Evolutionary conservation across 345 rosid species (phyloP).

Genomic region (Eucalyptus camaldulensis): DNA sequence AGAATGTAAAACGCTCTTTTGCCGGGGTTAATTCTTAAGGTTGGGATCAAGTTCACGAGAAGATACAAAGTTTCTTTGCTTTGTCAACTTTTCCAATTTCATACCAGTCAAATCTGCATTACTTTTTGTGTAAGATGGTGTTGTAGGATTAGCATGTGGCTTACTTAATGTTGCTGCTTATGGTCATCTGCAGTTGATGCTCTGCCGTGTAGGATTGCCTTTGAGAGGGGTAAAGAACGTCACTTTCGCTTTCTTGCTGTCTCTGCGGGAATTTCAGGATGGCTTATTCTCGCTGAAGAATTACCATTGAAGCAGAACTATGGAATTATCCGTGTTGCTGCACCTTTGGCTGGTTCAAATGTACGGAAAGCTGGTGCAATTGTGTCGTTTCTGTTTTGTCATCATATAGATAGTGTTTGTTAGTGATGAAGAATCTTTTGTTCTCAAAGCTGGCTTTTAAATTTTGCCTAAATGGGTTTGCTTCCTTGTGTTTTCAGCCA

Average conservation of each 20-base stretch:
- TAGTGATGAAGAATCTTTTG: background rate
- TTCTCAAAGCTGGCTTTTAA: background rate
- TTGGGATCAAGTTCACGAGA: background rate
- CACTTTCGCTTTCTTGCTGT: conserved; percentile 59
- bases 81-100: background rate
- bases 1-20: background rate
- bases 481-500: conserved; percentile 36
- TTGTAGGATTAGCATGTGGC: background rate
- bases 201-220: conserved; percentile 85
- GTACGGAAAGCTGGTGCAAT: conserved; percentile 22
- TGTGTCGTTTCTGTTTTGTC: background rate
- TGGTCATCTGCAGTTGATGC: conserved; percentile 55
- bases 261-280: conserved; percentile 61
- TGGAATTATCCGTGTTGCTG: conserved; percentile 67
- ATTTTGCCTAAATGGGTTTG: background rate
- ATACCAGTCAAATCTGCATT: background rate
- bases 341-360: conserved; percentile 80
- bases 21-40: background rate
- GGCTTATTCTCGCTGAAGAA: conserved; percentile 86
- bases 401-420: background rate
- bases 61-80: background rate
- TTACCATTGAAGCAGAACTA: conserved; percentile 40
- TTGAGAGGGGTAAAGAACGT: conserved; percentile 92
- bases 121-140: background rate
- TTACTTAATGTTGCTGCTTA: conserved; percentile 5